Evolutionary conservation across 139 green algal genomes (phyloP), one percentile per base, ranked within the genome.

Genomic region (Parachlorella kessleri): DNA sequence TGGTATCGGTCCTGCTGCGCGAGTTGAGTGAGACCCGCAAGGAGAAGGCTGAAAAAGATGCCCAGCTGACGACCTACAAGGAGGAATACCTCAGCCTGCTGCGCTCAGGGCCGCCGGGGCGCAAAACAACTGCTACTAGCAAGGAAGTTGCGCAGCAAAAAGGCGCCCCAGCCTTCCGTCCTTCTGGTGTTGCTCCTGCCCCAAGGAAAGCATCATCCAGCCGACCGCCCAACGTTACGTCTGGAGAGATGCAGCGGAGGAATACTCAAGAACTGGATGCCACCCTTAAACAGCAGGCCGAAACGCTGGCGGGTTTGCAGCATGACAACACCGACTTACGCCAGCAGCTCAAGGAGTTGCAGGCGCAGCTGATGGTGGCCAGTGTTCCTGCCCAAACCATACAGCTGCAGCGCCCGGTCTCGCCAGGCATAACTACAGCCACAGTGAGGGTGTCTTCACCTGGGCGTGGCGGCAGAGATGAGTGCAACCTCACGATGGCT

Each of bases 281-380:
- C n/a, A n/a, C n/a, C n/a, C n/a, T n/a, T n/a, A n/a, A n/a, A n/a
- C n/a, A n/a, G n/a, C n/a, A n/a, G n/a, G n/a, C 7, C 2, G 69
- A 4, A 8, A 9, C 55, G 40, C 3, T 55, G 39, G 39, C 26
- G 39, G 68, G 28, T n/a, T 40, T 74, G 39, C 69, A 39, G 40
- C 69, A 63, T 39, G 69, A 74, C n/a, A 74, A 74, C n/a, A n/a
- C 39, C 1, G 69, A 74, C 39, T 7, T 74, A 40, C 26, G 69
- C 10, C 30, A 3, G 6, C 69, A 74, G 9, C 39, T 74, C 28
- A 18, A 55, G 26, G 69, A 39, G 21, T 14, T 74, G 69, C n/a
- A 26, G 2, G 28, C 69, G 2, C 69, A 74, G n/a, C 69, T 63
- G 41, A n/a, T 26, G 28, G 26, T 40, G 59, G 23, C 69, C 38